phyloP scores from a whole-genome alignment of 495 filamentous ascomycete genomes.

The Penicillium angulare region DNA sequence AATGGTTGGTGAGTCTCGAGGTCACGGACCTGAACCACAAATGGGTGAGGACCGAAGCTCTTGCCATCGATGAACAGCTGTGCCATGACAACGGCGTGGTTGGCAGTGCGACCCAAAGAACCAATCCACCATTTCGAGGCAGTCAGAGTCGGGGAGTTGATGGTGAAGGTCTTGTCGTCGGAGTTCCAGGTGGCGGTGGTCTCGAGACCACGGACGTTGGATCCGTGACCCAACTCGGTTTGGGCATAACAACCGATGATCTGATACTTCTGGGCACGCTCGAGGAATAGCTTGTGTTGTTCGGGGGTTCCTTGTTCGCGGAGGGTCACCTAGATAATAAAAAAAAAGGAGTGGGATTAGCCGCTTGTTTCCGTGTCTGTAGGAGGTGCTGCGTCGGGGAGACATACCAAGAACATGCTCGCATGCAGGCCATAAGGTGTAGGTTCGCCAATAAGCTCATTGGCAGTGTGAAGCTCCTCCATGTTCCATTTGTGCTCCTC shows the following conservation, averaged over 20 bases:
- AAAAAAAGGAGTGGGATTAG: conserved; percentile 2
- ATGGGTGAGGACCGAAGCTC: conserved; percentile 68
- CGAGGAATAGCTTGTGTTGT: conserved; percentile 66
- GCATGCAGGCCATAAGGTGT: conserved; percentile 68
- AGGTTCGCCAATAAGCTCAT: conserved; percentile 62
- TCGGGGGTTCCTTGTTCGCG: conserved; percentile 66
- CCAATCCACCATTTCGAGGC: conserved; percentile 82
- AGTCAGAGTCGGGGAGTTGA: conserved; percentile 66
- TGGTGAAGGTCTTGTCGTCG: conserved; percentile 64
- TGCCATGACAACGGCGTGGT: conserved; percentile 74
- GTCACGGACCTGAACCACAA: conserved; percentile 72
- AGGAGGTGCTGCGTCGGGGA: background rate
- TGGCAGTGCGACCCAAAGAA: conserved; percentile 67
- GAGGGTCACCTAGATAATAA: conserved; percentile 62
- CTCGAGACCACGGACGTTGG: conserved; percentile 71
- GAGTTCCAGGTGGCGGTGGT: conserved; percentile 71
- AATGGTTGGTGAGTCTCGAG: conserved; percentile 67
- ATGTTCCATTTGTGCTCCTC: conserved; percentile 60
- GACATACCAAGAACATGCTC: conserved; percentile 60
- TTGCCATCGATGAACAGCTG: conserved; percentile 63
- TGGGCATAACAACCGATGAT: conserved; percentile 76
- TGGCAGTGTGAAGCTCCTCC: conserved; percentile 59
- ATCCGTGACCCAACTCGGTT: conserved; percentile 73
- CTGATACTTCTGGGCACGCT: conserved; percentile 61
- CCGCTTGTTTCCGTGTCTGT: background rate